Evolutionary conservation across 768 basidiomycete genomes (phyloP), one percentile per base, ranked within the genome.

Genomic region (Melanogaster broomeanus): DNA sequence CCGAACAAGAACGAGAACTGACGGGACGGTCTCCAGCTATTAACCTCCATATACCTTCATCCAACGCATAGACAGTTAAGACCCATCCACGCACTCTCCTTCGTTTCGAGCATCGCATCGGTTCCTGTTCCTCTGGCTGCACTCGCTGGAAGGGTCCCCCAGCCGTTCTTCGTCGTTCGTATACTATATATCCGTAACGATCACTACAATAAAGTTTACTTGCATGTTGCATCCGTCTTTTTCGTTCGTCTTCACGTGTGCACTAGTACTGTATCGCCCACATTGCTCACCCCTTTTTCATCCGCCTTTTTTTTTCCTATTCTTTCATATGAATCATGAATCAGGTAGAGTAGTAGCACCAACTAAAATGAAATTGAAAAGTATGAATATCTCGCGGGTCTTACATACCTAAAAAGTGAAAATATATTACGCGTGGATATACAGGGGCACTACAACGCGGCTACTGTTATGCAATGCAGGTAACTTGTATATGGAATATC

Each of bases 41-140:
- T 65, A 93, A 93, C 64, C 81, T 92, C 54, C 88, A 93, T 63
- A 92, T 93, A 55, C 90, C 90, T 52, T 80, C 86, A 53, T 88
- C 87, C 59, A 90, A 90, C 75, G 73, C 82, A 63, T 88, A 79
- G 77, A 73, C 52, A 60, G 51, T 33, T 22, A 42, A 49, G 53
- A 48, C 33, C 51, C 51, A 39, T 46, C 52, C 35, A 55, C 28
- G 18, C 34, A 40, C 39, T 31, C 38, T 41, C 38, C 54, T 34
- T 51, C 51, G 38, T 51, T n/a, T 38, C 22, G 51, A 48, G 38
- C 27, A 42, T 39, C 33, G 19, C 47, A 45, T 54, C 15, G 48
- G 44, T 50, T 42, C 40, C 22, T 31, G 44, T 50, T 42, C 40
- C 22, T 31, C 37, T 33, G 48, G 35, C 46, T 52, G 42, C 51